Evolutionary conservation across 306 rosid genomes (phyloP), one percentile per base, ranked within the genome.

Genomic region (Mucuna pruriens): DNA sequence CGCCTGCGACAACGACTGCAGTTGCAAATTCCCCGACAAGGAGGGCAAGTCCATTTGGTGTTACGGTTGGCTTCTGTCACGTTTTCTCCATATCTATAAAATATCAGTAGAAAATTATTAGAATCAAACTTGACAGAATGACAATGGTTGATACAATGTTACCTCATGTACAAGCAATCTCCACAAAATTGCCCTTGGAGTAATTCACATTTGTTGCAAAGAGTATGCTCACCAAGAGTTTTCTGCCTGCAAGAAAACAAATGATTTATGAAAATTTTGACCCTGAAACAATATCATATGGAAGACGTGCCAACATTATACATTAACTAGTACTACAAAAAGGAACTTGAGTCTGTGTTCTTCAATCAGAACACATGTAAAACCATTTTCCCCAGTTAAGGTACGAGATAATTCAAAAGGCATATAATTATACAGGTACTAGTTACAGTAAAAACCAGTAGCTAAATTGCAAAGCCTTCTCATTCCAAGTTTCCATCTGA

Each of bases 111-210:
- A 77, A 77, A 72, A 51, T 23, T 10, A 49, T 49, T 39, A 9
- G 15, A 48, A 33, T 66, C 6, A 72, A 57, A 80, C 63, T 71
- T 57, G 5, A 17, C 55, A 26, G 33, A 38, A 62, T 38, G 17
- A 45, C 33, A 76, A 33, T 16, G 23, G 66, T 68, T 71, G 57
- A 71, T 42, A 34, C 66, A 57, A 34, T 40, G 60, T 87, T 82
- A 93, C 98, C 98, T 90, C 49, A 20, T 82, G 88, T 87, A 93
- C 84, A 93, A 85, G 97, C 97, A 93, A 87, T 93, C 98, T 82
- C 98, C 98, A 71, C 98, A 91, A 1, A 93, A 9, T 80, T 76
- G 78, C 19, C 98, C 93, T 58, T 87, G 94, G 76, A 64, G 84
- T 81, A 88, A 81, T 74, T 84, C 87, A n/a, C 94, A 93, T 85